These are phyloP conservation scores for Talaromyces sp. DNA, from an alignment of 2,329 filamentous ascomycete species.

Conservation along the genomic window DNA sequence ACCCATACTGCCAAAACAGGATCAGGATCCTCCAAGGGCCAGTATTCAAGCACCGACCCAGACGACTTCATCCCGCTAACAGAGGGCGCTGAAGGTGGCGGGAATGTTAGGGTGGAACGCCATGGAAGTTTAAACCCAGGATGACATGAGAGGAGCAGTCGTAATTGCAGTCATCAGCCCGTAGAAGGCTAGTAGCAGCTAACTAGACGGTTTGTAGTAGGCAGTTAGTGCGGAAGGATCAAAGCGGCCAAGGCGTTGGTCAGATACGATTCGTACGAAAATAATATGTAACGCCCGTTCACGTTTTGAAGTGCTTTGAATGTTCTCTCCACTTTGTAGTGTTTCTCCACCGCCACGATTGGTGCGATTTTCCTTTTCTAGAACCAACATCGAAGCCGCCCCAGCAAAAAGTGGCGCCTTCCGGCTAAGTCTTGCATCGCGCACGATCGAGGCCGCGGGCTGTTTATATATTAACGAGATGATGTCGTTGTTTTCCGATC, in stretches of 20 bases:
- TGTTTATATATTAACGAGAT: background rate
- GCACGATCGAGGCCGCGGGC: no score
- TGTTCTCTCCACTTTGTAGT: background rate
- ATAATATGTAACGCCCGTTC: background rate
- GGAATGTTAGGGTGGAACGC: background rate
- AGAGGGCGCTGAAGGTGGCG: background rate
- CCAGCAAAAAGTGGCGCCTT: background rate
- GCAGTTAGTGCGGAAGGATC: no score
- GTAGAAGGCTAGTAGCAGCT: no score
- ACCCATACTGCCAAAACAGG: background rate
- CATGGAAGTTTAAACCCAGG: background rate
- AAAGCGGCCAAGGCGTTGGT: no score
- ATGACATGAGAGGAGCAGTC: background rate
- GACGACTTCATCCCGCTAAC: background rate
- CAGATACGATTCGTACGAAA: no score
- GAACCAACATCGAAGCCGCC: background rate
- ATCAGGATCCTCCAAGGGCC: background rate
- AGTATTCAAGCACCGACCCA: background rate
- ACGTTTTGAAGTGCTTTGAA: background rate
- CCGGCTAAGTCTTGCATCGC: background rate
- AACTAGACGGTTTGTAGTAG: background rate
- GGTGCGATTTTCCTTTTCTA: background rate
- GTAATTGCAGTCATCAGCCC: background rate
- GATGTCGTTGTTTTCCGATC: background rate
- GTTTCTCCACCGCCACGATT: background rate